Evolutionary conservation across 768 basidiomycete genomes (phyloP).

Genomic region (Xerocomus brunneocitrinus): DNA sequence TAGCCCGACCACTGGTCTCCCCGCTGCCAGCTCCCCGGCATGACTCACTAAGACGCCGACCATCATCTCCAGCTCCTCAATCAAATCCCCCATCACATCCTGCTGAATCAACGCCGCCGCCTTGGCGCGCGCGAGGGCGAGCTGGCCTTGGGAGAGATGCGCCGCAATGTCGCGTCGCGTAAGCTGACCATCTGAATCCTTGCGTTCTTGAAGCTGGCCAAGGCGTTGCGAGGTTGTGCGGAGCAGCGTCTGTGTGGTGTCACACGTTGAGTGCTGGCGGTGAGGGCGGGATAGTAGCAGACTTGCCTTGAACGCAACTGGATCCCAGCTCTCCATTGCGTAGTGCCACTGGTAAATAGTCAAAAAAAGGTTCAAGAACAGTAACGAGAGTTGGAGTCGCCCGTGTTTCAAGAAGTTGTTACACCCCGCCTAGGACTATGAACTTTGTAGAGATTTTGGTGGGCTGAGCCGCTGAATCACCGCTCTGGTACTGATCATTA

Average conservation of each 20-base stretch:
- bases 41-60: slow-evolving; percentile 58
- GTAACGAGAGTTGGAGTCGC: background rate
- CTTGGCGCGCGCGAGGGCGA: slow-evolving; percentile 65
- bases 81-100: slow-evolving; percentile 55
- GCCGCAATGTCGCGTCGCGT: slow-evolving; percentile 66
- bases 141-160: slow-evolving; percentile 55
- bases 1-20: slow-evolving; percentile 1
- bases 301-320: slow-evolving; percentile 29
- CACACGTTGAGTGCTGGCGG: background rate
- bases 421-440: background rate
- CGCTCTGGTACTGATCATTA: too few relatives aligned
- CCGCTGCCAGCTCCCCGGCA: slow-evolving; percentile 48
- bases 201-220: slow-evolving; percentile 65
- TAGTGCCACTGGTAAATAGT: background rate
- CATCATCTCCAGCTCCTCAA: slow-evolving; percentile 64
- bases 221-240: slow-evolving; percentile 60
- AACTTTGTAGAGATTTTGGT: background rate
- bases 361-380: background rate
- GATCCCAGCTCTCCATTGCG: slow-evolving; percentile 29
- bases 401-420: slow-evolving; percentile 1
- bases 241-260: slow-evolving; percentile 48
- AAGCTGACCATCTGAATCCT: slow-evolving; percentile 59
- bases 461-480: too few relatives aligned
- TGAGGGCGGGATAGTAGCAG: background rate
- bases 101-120: slow-evolving; percentile 63